Conservation (phyloP, 164 flowering plant genomes). For the Magnolia changhungtana region DNA sequence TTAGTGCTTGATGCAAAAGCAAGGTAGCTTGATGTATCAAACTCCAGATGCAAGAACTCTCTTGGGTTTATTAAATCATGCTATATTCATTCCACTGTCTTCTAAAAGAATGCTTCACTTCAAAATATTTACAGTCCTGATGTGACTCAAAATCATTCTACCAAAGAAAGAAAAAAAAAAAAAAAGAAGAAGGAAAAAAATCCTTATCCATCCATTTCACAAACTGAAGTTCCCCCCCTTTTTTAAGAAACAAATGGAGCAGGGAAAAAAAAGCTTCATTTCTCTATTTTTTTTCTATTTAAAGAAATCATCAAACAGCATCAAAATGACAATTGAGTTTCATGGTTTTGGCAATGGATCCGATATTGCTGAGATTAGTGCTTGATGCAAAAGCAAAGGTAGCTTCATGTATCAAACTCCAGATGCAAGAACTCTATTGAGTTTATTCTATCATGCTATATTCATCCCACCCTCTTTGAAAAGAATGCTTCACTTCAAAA, state of each 20-base stretch:
- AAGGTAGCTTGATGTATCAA: slow-evolving; percentile 44
- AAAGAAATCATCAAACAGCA: slow-evolving; percentile 25
- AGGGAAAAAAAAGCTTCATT: background rate
- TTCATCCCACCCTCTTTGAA: background rate
- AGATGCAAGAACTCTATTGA: slow-evolving; percentile 24
- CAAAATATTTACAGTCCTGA: background rate
- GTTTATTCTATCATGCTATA: slow-evolving; percentile 35
- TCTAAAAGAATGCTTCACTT: background rate
- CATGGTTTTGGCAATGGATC: slow-evolving; percentile 43
- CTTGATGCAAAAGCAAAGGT: slow-evolving; percentile 43
- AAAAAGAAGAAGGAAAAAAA: background rate
- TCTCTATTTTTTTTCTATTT: no score
- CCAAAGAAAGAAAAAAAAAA: background rate
- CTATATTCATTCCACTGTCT: slow-evolving; percentile 12
- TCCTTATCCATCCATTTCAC: background rate
- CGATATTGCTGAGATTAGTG: slow-evolving; percentile 33
- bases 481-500: background rate
- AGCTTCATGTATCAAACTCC: slow-evolving; percentile 44
- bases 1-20: slow-evolving; percentile 43
- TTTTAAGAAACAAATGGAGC: background rate
- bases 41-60: slow-evolving; percentile 21
- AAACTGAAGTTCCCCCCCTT: background rate
- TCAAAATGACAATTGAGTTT: slow-evolving; percentile 26
- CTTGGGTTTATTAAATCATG: slow-evolving; percentile 33
- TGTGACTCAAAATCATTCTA: background rate